phyloP scores from a whole-genome alignment of 257 asterid species.

The Verbascum thapsus region DNA sequence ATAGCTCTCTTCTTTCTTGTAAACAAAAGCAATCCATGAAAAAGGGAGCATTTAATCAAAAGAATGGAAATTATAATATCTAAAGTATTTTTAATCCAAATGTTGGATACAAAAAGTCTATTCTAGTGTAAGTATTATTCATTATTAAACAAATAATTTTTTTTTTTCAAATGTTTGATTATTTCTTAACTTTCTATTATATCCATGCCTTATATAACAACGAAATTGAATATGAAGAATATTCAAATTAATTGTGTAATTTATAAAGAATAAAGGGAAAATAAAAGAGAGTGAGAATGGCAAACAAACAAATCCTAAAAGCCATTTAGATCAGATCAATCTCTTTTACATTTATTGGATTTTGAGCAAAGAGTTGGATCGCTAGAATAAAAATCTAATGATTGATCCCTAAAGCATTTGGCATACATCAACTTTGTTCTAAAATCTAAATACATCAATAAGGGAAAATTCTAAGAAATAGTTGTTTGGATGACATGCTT shows the following conservation, averaged over 20 bases:
- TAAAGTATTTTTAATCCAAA: not conserved
- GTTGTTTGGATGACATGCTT: too few relatives aligned
- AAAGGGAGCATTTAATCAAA: conserved; percentile 28
- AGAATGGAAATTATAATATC: conserved; percentile 14
- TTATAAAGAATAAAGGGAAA: conserved; percentile 24
- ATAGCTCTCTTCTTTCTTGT: conserved; percentile 26
- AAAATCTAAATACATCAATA: conserved; percentile 10
- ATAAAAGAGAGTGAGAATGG: conserved; percentile 53
- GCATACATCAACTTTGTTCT: conserved; percentile 35
- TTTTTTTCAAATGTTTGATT: too few relatives aligned
- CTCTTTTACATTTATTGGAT: conserved; percentile 57
- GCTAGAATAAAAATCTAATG: conserved; percentile 69
- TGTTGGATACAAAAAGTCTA: too few relatives aligned
- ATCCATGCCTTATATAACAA: too few relatives aligned
- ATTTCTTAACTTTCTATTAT: too few relatives aligned
- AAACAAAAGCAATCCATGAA: conserved; percentile 40
- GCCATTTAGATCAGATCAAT: conserved; percentile 57
- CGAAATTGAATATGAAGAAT: not conserved
- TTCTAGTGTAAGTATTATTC: too few relatives aligned
- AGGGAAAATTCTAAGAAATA: too few relatives aligned
- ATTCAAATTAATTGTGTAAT: not conserved
- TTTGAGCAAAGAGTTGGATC: conserved; percentile 47
- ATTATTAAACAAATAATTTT: too few relatives aligned
- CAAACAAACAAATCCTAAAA: conserved; percentile 77
- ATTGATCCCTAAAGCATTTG: conserved; percentile 53